phyloP scores from a whole-genome alignment of 495 filamentous ascomycete species.

The Podospora conica region DNA sequence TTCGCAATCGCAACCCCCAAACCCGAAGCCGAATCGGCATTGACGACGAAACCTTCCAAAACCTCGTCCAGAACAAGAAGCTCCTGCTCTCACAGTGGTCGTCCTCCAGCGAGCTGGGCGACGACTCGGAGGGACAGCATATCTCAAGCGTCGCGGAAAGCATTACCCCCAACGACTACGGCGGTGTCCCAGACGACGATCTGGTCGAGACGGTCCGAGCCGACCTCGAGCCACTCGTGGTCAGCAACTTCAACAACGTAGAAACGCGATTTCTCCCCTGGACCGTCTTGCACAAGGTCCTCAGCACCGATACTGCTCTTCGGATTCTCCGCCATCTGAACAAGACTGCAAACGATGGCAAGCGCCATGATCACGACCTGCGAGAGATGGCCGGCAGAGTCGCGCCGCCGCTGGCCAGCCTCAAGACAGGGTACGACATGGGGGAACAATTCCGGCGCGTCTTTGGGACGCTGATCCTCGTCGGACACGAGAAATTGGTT shows the following conservation, averaged over 20 bases:
- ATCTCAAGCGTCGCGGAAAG: not conserved
- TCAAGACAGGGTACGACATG: not conserved
- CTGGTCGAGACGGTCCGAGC: not conserved
- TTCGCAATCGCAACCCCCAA: no score
- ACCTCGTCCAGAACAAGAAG: no score
- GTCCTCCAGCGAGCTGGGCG: not conserved
- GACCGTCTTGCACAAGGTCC: conserved; percentile 2
- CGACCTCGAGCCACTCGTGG: not conserved
- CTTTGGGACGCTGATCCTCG: conserved; percentile 1
- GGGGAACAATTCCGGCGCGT: not conserved
- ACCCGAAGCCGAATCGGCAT: no score
- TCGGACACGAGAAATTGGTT: no score
- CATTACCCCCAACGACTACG: not conserved
- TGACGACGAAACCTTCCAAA: no score
- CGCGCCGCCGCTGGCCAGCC: not conserved
- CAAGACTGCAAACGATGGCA: not conserved
- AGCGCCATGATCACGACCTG: not conserved
- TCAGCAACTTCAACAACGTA: not conserved
- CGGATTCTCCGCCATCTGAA: not conserved
- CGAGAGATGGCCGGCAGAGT: not conserved
- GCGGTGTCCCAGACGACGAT: no score
- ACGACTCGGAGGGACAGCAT: not conserved
- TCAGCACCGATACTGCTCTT: not conserved
- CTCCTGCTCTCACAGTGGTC: not conserved
- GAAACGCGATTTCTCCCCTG: conserved; percentile 3